A percentile compares a stretch with the other conserved stretches of the same genome.
These are phyloP conservation scores for Heliamphora exappendiculata DNA, from an alignment of 148 eudicot genomes.

Conservation along the genomic window DNA sequence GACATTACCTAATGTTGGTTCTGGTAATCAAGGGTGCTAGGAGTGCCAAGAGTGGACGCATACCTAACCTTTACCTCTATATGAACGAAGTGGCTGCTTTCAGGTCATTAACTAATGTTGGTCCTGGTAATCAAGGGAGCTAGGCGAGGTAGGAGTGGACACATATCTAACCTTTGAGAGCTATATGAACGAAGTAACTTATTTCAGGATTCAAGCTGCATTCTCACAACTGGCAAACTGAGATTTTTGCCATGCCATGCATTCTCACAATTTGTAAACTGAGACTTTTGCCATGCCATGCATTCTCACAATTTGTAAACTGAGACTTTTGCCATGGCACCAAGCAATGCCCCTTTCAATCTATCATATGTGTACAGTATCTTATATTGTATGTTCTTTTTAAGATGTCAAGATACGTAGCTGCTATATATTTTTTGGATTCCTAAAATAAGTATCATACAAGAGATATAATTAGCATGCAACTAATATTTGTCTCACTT, in stretches of 20 bases:
- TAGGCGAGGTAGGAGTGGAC: background rate
- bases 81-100: background rate
- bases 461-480: background rate
- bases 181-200: background rate
- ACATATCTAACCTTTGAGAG: background rate
- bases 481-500: background rate
- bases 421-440: background rate
- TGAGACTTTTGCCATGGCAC: background rate
- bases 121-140: background rate
- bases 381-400: background rate
- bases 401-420: background rate
- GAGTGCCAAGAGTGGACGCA: too few species aligned
- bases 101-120: background rate
- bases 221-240: background rate
- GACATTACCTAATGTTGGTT: background rate
- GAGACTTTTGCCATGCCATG: background rate
- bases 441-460: background rate
- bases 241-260: too few species aligned
- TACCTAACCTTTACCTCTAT: background rate
- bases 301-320: background rate
- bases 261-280: background rate
- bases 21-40: background rate
- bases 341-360: background rate
- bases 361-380: background rate
- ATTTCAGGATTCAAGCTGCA: background rate